Conservation (phyloP, 139 green algal genomes). For the Pycnococcus provasolii region DNA sequence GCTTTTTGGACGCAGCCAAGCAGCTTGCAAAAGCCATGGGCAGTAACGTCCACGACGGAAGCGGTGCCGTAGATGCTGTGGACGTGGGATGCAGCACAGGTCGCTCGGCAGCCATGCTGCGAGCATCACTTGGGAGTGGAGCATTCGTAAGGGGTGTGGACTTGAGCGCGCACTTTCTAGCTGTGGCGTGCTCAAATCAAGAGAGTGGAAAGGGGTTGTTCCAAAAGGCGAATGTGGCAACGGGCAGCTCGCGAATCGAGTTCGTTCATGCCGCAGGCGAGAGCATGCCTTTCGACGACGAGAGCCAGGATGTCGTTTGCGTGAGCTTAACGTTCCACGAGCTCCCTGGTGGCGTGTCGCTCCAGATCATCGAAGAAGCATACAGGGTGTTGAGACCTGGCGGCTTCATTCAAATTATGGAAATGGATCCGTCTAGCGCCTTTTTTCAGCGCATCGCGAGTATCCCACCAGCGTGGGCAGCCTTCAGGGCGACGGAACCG, state of each 20-base stretch:
- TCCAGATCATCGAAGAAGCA: constrained; percentile 29
- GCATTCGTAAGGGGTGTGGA: constrained; percentile 50
- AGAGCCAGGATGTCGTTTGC: constrained; percentile 29
- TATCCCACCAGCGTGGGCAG: constrained; percentile 32
- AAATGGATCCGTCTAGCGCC: constrained; percentile 31
- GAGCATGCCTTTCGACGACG: constrained; percentile 17
- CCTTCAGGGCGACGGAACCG: constrained; percentile 14
- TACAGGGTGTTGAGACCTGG: constrained; percentile 28
- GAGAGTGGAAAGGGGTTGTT: no score
- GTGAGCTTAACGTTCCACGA: constrained; percentile 34
- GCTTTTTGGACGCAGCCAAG: background rate
- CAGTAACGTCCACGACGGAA: background rate
- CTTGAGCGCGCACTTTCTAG: constrained; percentile 65
- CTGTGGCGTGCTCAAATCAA: constrained; percentile 34
- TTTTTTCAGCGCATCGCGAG: constrained; percentile 28
- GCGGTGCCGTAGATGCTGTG: constrained; percentile 29
- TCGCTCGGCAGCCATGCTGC: constrained; percentile 36
- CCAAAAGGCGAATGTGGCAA: constrained; percentile 42
- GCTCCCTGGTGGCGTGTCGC: constrained; percentile 21
- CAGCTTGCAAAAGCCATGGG: background rate
- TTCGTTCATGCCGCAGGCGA: constrained; percentile 32
- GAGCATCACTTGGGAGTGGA: background rate
- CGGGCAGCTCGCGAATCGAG: background rate
- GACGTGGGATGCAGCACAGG: constrained; percentile 75
- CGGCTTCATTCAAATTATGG: constrained; percentile 33